Evolutionary conservation across 495 filamentous ascomycete genomes (phyloP).

Genomic region (Daldinia loculata): DNA sequence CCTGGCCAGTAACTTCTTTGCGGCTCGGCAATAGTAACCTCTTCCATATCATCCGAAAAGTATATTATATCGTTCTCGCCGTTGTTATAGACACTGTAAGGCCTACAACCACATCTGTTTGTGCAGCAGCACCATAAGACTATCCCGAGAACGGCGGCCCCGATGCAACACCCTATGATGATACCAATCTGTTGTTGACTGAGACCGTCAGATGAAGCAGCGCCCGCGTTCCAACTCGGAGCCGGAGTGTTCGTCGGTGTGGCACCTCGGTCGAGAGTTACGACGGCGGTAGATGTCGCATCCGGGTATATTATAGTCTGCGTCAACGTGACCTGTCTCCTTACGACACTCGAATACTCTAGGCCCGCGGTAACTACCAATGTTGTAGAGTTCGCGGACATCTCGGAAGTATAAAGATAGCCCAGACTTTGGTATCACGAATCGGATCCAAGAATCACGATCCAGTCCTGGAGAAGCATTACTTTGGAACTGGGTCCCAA

Average conservation of each 20-base stretch:
- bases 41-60: constrained; percentile 2
- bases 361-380: constrained; percentile 8
- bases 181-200: constrained; percentile 39
- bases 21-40: constrained; percentile 16
- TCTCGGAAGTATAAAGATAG: constrained; percentile 1
- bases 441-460: constrained; percentile 26
- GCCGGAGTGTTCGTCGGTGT: constrained; percentile 30
- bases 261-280: constrained; percentile 40
- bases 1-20: constrained; percentile 25
- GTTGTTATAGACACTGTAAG: constrained; percentile 31
- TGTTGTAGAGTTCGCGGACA: constrained; percentile 21
- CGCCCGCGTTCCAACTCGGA: constrained; percentile 18
- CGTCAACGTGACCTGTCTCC: constrained; percentile 41
- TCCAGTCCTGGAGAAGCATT: constrained; percentile 22
- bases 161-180: constrained; percentile 37
- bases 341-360: constrained; percentile 11
- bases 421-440: constrained; percentile 19
- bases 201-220: constrained; percentile 33
- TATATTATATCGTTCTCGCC: neutral
- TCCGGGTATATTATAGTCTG: constrained; percentile 43
- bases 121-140: constrained; percentile 42
- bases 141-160: constrained; percentile 37
- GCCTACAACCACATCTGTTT: constrained; percentile 30
- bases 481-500: constrained; percentile 17
- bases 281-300: constrained; percentile 40